Base-by-base conservation (phyloP, 345 rosid genomes). In the Salix purpurea region DNA sequence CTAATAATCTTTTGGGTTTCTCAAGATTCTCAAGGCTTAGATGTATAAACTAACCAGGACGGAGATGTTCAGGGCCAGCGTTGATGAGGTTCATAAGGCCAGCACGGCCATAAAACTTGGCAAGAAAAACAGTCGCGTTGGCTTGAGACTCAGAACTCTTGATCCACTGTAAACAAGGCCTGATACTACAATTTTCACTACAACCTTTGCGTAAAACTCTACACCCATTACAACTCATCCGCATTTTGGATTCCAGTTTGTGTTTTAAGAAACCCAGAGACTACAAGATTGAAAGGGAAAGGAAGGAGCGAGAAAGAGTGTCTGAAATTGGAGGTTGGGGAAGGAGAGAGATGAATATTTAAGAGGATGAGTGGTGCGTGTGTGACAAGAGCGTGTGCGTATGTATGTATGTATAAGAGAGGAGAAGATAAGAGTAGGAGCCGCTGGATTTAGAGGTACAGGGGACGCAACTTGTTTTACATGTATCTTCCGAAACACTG, bases 91-190 rank as follows among this genome's bases (percentile, higher is more conserved):
- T 96, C 91, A 94, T 89, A 79, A 96, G 94, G 1, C 98, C 99
- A 1, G 98, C 97, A 36, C 99, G 97, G 76, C 98, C 99, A 56
- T 96, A 93, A 74, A 92, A 96, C 87, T 96, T 96, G 67, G 99
- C 98, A 37, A 96, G 94, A 75, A 96, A 96, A 69, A 96, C 94
- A 72, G 99, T 96, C 73, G 98, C 98, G 91, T 96, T 86, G 62
- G 96, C 97, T 37, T 96, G 99, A 23, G 97, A 91, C 52, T 92
- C 97, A 0, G 99, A 83, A 79, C 85, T 86, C 69, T 87, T 90
- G 94, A 96, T 96, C 99, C 99, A 96, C 74, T 93, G 94, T n/a
- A 96, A 85, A 73, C 99, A 92, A 14, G 99, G 98, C 30, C 98
- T 84, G 71, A 96, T 96, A 81, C 90, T 89, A 78, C 99, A 96